These are phyloP conservation scores for Rhododendron molle DNA, from an alignment of 148 eudicot genomes.

Conservation along the genomic window DNA sequence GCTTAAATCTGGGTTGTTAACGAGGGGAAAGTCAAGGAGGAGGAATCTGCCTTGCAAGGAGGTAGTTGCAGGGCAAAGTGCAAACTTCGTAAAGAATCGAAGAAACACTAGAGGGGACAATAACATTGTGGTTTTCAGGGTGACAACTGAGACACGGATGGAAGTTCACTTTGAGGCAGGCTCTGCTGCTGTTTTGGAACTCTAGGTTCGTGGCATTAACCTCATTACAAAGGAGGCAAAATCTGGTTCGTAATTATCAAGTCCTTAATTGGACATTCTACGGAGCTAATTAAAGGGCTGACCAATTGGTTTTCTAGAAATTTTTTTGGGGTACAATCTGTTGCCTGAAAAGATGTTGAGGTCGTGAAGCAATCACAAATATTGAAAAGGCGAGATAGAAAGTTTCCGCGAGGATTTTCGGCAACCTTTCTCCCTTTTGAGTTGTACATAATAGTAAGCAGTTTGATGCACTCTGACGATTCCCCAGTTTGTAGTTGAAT, in stretches of 20 bases:
- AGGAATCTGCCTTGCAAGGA: not conserved
- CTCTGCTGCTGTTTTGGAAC: not conserved
- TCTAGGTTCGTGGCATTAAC: constrained; percentile 3
- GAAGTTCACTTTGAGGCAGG: not conserved
- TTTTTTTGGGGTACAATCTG: not conserved
- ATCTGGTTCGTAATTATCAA: not conserved
- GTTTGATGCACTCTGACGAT: not conserved
- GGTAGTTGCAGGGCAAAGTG: not conserved
- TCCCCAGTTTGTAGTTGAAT: not conserved
- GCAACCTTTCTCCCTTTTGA: not conserved
- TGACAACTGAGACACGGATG: not conserved
- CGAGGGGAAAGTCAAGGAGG: no score
- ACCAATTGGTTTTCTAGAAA: not conserved
- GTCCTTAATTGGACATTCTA: not conserved
- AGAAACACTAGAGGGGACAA: not conserved
- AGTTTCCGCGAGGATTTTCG: not conserved
- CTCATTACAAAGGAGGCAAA: not conserved
- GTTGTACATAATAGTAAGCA: not conserved
- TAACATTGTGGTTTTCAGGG: not conserved
- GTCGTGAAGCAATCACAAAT: not conserved
- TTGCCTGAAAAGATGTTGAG: not conserved
- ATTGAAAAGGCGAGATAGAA: not conserved
- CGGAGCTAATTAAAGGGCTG: not conserved
- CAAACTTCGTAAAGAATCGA: not conserved
- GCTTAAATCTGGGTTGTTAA: no score